A percentile compares a stretch with the other conserved stretches of the same genome.
These are phyloP conservation scores for Shiraia sp. DNA, from an alignment of 2,329 filamentous ascomycete genomes.

Conservation along the genomic window DNA sequence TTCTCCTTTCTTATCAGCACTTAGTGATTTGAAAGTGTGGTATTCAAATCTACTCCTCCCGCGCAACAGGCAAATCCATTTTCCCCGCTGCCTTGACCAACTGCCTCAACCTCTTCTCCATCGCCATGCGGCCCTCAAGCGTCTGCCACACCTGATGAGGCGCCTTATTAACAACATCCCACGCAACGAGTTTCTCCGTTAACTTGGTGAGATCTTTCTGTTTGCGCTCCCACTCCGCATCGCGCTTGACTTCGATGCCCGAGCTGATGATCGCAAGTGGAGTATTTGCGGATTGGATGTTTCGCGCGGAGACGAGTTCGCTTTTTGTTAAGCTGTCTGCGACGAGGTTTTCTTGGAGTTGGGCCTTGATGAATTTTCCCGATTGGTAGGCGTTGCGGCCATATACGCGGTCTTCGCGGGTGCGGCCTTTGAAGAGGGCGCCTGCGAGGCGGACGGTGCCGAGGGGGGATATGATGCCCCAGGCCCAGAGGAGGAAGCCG, in stretches of 20 bases:
- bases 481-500: constrained; percentile 85
- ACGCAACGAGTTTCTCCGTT: constrained; percentile 76
- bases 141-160: constrained; percentile 87
- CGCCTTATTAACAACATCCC: constrained; percentile 85
- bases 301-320: constrained; percentile 76
- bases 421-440: constrained; percentile 80
- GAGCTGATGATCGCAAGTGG: constrained; percentile 83
- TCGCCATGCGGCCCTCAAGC: constrained; percentile 68
- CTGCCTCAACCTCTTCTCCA: constrained; percentile 78
- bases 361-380: constrained; percentile 84
- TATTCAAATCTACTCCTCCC: constrained; percentile 1
- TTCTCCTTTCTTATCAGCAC: too few relatives aligned
- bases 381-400: constrained; percentile 77
- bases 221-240: constrained; percentile 76
- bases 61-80: constrained; percentile 9
- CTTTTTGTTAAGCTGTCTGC: constrained; percentile 81
- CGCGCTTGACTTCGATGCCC: constrained; percentile 68
- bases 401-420: constrained; percentile 80
- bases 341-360: constrained; percentile 90
- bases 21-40: too few relatives aligned
- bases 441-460: constrained; percentile 80
- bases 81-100: constrained; percentile 56
- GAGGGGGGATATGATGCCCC: constrained; percentile 82
- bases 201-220: constrained; percentile 82
- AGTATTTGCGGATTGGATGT: constrained; percentile 76